A percentile compares a stretch with the other conserved stretches of the same genome.
phyloP scores from a whole-genome alignment of 495 filamentous ascomycete species.

The Penicillium dipodomyicola region DNA sequence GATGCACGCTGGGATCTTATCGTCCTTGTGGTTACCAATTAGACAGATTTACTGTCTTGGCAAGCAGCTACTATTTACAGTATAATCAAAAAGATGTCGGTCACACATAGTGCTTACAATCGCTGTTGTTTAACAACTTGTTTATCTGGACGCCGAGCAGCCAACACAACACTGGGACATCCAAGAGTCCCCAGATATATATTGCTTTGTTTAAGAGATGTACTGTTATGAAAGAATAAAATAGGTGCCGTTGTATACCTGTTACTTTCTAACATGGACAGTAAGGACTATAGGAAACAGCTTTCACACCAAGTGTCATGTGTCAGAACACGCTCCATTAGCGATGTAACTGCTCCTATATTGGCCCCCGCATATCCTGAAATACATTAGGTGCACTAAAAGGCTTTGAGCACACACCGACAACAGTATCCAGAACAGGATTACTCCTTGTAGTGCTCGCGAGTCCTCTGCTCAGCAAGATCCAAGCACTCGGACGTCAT shows the following conservation, averaged over 20 bases:
- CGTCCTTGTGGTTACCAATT: too few relatives aligned
- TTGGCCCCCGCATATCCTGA: not conserved
- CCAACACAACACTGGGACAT: too few relatives aligned
- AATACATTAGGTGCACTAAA: not conserved
- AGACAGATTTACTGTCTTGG: too few relatives aligned
- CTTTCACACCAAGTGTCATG: not conserved
- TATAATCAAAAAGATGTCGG: too few relatives aligned
- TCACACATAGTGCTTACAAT: too few relatives aligned
- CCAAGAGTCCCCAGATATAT: too few relatives aligned
- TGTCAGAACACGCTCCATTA: not conserved
- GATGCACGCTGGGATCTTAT: too few relatives aligned
- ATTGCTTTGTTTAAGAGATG: too few relatives aligned
- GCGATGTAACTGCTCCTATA: not conserved
- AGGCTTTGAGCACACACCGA: not conserved
- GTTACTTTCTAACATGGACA: not conserved
- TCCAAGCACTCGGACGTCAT: conserved; percentile 34
- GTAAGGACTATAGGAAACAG: not conserved
- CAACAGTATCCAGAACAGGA: not conserved
- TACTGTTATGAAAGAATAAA: too few relatives aligned
- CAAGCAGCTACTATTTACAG: too few relatives aligned
- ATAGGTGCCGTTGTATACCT: not conserved
- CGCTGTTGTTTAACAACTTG: too few relatives aligned
- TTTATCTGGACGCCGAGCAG: too few relatives aligned
- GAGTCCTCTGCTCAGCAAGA: conserved; percentile 37
- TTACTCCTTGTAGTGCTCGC: conserved; percentile 45